Base-by-base conservation (phyloP, 331 rosid species). In the Arachis monticola region DNA sequence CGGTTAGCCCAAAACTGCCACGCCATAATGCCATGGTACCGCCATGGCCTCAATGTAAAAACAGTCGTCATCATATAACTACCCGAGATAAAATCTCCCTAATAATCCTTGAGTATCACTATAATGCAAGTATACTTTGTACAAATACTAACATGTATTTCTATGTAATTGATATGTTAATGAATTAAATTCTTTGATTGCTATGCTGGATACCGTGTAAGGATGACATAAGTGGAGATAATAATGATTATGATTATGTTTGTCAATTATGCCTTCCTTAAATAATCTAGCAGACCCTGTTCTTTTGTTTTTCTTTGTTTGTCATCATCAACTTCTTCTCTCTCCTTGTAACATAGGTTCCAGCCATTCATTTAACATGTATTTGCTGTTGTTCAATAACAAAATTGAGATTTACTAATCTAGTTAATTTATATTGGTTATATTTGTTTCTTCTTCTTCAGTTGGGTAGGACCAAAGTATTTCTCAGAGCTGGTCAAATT, bases 401-500 rank as follows among this genome's bases (percentile, higher is more conserved):
- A 77, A 46, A 65, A 17, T 58, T 65, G 45, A 60, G 74, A 53
- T 53, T 11, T 41, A 4, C 44, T 58, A 69, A 60, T 52, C 51
- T 10, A 40, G 17, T 32, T 67, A 4, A 1, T 22, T 68, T 67
- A 13, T 80, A 69, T 63, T 77, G 72, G 11, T 68, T 68, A 14
- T 60, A 60, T 70, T 69, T 66, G 41, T 63, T 76, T 77, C 47
- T 76, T 60, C 47, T 64, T 44, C n/a, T 65, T 80, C 85, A 94
- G 99, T 85, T 92, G 88, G 99, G 99, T 47, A 86, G 84, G 85
- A 88, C 91, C 83, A 94, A 94, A 77, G 97, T 94, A 59, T 92
- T 94, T 85, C 97, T 94, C 68, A 86, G 97, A 83, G 97, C 96
- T 65, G 99, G 99, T 69, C 97, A 94, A 86, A 94, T 94, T 83